Percentiles rank a stretch among this genome's conserved stretches.
Evolutionary conservation across 2,329 filamentous ascomycete species (phyloP).

Genomic region (Dothidotthia symphoricarpi): DNA sequence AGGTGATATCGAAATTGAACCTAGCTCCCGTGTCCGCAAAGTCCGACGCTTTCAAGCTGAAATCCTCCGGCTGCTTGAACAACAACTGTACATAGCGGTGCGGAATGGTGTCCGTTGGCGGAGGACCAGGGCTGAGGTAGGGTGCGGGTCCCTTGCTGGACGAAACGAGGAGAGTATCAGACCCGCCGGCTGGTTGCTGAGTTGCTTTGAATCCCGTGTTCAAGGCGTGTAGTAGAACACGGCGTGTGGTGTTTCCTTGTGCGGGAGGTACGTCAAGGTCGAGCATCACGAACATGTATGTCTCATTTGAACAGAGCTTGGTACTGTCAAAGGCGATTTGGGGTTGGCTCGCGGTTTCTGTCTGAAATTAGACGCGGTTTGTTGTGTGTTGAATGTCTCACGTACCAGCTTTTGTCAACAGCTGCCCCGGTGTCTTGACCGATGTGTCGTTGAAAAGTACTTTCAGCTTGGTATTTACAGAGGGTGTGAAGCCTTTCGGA

Average conservation of each 20-base stretch:
- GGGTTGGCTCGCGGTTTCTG: conserved; percentile 29
- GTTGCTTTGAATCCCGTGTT: conserved; percentile 37
- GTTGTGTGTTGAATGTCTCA: background rate
- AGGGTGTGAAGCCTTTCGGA: conserved; percentile 31
- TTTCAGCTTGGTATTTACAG: conserved; percentile 27
- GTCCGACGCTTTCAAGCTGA: conserved; percentile 22
- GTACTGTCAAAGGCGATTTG: conserved; percentile 26
- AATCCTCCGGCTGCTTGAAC: conserved; percentile 30
- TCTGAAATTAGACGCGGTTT: conserved; percentile 6
- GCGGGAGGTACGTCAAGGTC: conserved; percentile 36
- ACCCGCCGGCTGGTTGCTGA: conserved; percentile 22
- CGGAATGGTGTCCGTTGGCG: conserved; percentile 31
- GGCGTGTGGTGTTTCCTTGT: conserved; percentile 24
- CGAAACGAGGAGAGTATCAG: conserved; percentile 27
- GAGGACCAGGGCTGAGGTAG: conserved; percentile 36
- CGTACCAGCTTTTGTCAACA: conserved; percentile 32
- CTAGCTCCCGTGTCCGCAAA: conserved; percentile 22
- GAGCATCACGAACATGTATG: conserved; percentile 39
- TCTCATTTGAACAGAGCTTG: conserved; percentile 15
- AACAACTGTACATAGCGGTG: conserved; percentile 40
- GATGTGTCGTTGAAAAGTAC: conserved; percentile 34
- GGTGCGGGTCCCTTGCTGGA: conserved; percentile 29
- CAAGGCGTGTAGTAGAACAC: conserved; percentile 35
- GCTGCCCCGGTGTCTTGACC: conserved; percentile 30
- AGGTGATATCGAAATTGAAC: conserved; percentile 30